Evolutionary conservation across 139 green algal species (phyloP).

Genomic region (Picochlorum sp.): DNA sequence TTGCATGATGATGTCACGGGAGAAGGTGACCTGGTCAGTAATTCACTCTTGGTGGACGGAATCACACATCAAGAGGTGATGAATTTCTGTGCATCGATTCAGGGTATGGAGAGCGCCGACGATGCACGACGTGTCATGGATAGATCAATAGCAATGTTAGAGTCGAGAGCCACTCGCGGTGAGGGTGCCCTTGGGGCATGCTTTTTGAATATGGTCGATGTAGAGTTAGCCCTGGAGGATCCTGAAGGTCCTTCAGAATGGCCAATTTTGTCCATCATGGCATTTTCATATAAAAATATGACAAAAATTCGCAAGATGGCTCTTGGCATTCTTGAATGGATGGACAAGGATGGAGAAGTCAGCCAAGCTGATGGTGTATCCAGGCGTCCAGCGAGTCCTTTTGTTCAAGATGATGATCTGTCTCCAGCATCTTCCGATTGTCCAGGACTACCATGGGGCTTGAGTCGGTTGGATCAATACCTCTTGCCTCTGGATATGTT

Average conservation of each 20-base stretch:
- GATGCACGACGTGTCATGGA: neutral
- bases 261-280: neutral
- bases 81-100: neutral
- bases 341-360: neutral
- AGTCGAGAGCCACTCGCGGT: neutral
- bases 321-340: neutral
- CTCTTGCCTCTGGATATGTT: constrained; percentile 1
- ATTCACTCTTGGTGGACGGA: neutral
- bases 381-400: no score
- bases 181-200: neutral
- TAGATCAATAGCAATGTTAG: neutral
- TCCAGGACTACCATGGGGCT: neutral
- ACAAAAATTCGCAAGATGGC: neutral
- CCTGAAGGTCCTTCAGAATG: neutral
- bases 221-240: neutral
- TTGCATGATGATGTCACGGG: neutral
- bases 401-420: neutral
- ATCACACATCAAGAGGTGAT: neutral
- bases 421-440: neutral
- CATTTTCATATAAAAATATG: neutral
- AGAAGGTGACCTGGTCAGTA: neutral
- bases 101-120: neutral
- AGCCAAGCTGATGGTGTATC: no score
- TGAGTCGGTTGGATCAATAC: constrained; percentile 4
- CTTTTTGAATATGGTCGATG: neutral